A percentile compares a stretch with the other conserved stretches of the same genome.
phyloP scores from a whole-genome alignment of 164 flowering plant genomes.

The Brasenia schreberi region DNA sequence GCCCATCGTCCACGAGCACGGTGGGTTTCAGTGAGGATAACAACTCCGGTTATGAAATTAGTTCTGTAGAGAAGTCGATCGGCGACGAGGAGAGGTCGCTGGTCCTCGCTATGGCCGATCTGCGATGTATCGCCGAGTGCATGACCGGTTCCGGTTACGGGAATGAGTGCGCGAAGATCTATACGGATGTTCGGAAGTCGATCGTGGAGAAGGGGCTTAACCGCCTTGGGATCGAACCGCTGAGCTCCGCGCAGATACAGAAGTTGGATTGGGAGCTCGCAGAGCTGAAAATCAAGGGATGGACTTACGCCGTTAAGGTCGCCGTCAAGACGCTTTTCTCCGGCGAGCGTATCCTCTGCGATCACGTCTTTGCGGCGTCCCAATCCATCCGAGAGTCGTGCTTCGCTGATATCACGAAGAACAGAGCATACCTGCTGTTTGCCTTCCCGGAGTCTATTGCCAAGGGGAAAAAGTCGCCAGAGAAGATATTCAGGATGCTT shows the following conservation, averaged over 20 bases:
- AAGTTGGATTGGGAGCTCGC: slow-evolving; percentile 59
- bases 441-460: slow-evolving; percentile 69
- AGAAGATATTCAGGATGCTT: slow-evolving; percentile 52
- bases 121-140: slow-evolving; percentile 42
- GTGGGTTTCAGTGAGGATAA: slow-evolving; percentile 25
- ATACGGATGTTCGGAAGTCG: slow-evolving; percentile 36
- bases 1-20: slow-evolving; percentile 55
- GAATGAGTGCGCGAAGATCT: slow-evolving; percentile 64
- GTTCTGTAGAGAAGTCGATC: no score
- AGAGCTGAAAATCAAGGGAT: slow-evolving; percentile 48
- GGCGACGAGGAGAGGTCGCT: slow-evolving; percentile 54
- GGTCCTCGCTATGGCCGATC: slow-evolving; percentile 46
- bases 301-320: slow-evolving; percentile 59
- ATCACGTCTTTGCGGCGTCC: slow-evolving; percentile 48
- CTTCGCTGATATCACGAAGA: slow-evolving; percentile 54
- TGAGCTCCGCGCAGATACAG: slow-evolving; percentile 77
- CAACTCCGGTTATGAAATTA: slow-evolving; percentile 34
- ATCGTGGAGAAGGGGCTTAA: slow-evolving; percentile 61
- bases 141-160: slow-evolving; percentile 55
- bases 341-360: no score
- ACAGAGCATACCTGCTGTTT: slow-evolving; percentile 51
- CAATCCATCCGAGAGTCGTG: slow-evolving; percentile 23
- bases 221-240: slow-evolving; percentile 56
- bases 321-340: no score
- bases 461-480: slow-evolving; percentile 55